Evolutionary conservation across 1,284 basidiomycete genomes (phyloP).

Genomic region (Fistulina hepatica): DNA sequence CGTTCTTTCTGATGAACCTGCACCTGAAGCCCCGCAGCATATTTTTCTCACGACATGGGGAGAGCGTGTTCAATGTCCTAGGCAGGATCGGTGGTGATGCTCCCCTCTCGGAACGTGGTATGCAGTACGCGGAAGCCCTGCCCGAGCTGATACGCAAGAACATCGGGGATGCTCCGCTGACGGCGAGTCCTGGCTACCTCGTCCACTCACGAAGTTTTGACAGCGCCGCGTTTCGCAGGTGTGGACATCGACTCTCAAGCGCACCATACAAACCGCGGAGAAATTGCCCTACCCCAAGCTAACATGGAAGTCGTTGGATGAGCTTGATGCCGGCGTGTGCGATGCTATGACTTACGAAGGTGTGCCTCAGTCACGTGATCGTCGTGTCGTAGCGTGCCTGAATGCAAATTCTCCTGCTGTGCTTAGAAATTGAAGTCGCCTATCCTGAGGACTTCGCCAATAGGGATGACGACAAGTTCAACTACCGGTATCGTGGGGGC

Average conservation of each 20-base stretch:
- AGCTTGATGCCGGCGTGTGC: constrained; percentile 97
- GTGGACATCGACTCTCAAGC: constrained; percentile 92
- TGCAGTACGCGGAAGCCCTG: constrained; percentile 78
- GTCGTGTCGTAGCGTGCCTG: constrained; percentile 42
- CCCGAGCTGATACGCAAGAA: constrained; percentile 86
- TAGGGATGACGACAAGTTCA: constrained; percentile 98
- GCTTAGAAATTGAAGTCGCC: constrained; percentile 22
- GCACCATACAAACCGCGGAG: constrained; percentile 88
- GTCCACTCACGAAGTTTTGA: constrained; percentile 3
- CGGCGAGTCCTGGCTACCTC: constrained; percentile 59
- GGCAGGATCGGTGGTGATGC: constrained; percentile 98
- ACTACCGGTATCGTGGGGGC: constrained; percentile 89
- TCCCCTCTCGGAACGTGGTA: constrained; percentile 72
- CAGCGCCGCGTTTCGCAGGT: constrained; percentile 39
- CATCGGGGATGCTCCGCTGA: constrained; percentile 81
- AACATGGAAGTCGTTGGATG: constrained; percentile 98
- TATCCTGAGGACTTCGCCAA: constrained; percentile 99
- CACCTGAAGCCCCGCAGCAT: constrained; percentile 96
- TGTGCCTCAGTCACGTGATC: constrained; percentile 55
- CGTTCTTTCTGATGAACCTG: constrained; percentile 97
- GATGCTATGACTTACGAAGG: constrained; percentile 97
- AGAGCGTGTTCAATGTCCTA: constrained; percentile 94
- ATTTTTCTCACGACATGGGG: constrained; percentile 97
- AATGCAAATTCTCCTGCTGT: neutral
- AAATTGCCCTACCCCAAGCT: constrained; percentile 82